Evolutionary conservation across 169 alveolate genomes (phyloP), one percentile per base, ranked within the genome.

Genomic region (Plasmodium relictum): DNA sequence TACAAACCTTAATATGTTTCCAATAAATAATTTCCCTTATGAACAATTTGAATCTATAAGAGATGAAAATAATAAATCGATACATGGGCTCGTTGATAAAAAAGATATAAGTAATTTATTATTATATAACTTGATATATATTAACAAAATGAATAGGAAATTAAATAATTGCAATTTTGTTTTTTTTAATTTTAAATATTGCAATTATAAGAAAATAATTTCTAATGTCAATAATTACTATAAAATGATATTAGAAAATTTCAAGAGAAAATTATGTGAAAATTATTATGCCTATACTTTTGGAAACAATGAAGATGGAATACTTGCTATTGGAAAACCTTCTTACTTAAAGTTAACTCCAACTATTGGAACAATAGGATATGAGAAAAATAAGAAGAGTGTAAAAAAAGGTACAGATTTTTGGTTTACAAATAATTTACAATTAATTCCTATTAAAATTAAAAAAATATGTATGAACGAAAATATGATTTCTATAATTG

Each of bases 381-480:
- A 78, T 50, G 66, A 78, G 22, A 66, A 78, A 58, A 78, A 78
- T 69, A 78, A 78, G 63, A 78, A 48, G 48, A 78, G 74, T 44
- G 14, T 78, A 45, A 78, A 78, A 65, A 63, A 63, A 42, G 89
- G 89, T 26, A 63, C 74, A 14, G 89, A 78, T 48, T 78, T 78
- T 65, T 78, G 89, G 89, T 78, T 78, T 78, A 78, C 89, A n/a
- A 78, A 78, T 65, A 78, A 66, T 78, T 78, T 78, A 68, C 89
- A 78, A 14, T 44, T 78, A 41, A 45, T 78, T 16, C 80, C 89
- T 44, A 78, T 78, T 63, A 65, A 78, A 52, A 69, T 78, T 39
- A 78, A 78, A 78, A 78, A 65, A 65, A 50, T 78, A 52, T 78
- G 89, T 58, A 52, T 78, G 71, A 78, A 78, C 63, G 89, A 66